Conservation (phyloP, 768 basidiomycete species). For the Tulasnella sp. region DNA sequence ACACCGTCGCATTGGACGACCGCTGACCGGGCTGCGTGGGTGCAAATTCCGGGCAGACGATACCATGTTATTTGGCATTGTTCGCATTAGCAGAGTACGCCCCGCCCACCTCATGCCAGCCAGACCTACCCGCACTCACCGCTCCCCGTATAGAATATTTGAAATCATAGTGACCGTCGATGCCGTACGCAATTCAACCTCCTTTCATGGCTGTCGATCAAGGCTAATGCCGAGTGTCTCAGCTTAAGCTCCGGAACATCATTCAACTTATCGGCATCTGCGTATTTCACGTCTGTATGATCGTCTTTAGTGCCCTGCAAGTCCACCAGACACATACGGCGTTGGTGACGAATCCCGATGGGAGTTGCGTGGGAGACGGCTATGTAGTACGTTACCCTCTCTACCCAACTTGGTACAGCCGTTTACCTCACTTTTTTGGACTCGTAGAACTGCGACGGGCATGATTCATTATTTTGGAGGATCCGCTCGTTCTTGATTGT, state of each 20-base stretch:
- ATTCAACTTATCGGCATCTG: constrained; percentile 43
- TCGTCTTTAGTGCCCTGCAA: constrained; percentile 65
- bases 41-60: constrained; percentile 48
- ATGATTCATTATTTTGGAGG: constrained; percentile 43
- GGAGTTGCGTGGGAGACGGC: constrained; percentile 1
- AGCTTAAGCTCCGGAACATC: constrained; percentile 55
- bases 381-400: constrained; percentile 26
- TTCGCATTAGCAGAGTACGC: constrained; percentile 72
- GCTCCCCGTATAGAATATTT: constrained; percentile 42
- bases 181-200: constrained; percentile 30
- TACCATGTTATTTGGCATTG: constrained; percentile 74
- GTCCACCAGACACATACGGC: constrained; percentile 60
- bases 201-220: not conserved
- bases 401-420: not conserved
- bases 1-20: too few relatives aligned
- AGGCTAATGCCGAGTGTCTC: not conserved
- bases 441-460: constrained; percentile 37
- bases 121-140: not conserved
- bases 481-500: constrained; percentile 60
- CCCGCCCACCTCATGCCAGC: not conserved
- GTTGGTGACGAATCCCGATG: constrained; percentile 30
- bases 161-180: constrained; percentile 71
- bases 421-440: not conserved
- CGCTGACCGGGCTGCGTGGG: too few relatives aligned
- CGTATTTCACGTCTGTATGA: constrained; percentile 62